Evolutionary conservation across 202 grass and related monocot genomes (phyloP), one percentile per base, ranked within the genome.

Genomic region (Schoenoplectus triqueter): DNA sequence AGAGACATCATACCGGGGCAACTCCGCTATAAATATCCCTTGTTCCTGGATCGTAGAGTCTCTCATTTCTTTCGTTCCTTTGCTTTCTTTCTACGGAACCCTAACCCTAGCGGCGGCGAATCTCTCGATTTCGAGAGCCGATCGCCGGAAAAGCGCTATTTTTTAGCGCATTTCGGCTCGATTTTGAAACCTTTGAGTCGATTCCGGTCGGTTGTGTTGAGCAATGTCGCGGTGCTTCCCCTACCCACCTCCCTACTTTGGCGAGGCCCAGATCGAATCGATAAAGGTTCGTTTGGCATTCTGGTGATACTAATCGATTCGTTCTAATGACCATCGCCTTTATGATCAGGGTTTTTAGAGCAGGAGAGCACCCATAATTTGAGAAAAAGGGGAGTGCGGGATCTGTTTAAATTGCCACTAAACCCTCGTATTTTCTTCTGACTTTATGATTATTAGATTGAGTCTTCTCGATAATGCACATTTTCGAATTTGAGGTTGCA

Each of bases 161-260:
- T 78, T 76, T 73, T 70, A 87, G 50, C 54, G 75, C 54, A 39
- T 54, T 57, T 80, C 20, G 61, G n/a, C 60, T 72, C 42, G 64
- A 71, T 64, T 17, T 70, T 64, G 63, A 63, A 72, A 54, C 57
- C 20, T 64, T 68, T 17, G 15, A 60, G 52, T 8, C 42, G 66
- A 82, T 82, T 74, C 42, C 14, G 63, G 49, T 84, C 44, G 86
- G 63, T 95, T 40, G 45, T 78, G 59, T 47, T 47, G 66, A 80
- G 52, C 85, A 79, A 96, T 96, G 94, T 96, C 94, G 87, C 90
- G 94, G 89, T 96, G 94, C 89, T 87, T 93, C 89, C 91, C 89
- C 66, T 96, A 89, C 85, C 94, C 94, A 79, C 91, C 94, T 84
- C 94, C 86, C 20, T 96, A 93, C 89, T 88, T 86, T 66, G 84